Percentiles rank a stretch among this genome's conserved stretches.
phyloP scores from a whole-genome alignment of 116 monocot species.

The Papilionanthe hybrid region DNA sequence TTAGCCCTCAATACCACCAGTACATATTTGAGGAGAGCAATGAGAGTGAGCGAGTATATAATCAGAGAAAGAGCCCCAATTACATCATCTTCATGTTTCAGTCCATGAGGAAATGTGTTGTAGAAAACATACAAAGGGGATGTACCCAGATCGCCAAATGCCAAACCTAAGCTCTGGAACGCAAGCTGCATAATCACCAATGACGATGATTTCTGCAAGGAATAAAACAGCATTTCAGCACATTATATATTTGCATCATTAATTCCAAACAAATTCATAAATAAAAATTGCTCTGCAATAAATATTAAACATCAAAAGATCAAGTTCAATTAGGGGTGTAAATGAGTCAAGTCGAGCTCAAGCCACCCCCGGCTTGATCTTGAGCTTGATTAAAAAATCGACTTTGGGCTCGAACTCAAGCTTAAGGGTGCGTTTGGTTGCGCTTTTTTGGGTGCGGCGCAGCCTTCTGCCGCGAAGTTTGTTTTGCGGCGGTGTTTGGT shows the following conservation, averaged over 20 bases:
- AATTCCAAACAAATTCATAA: background rate
- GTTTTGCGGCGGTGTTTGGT: too few species aligned
- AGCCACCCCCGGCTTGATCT: too few species aligned
- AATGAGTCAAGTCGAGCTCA: too few species aligned
- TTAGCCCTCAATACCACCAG: slow-evolving; percentile 65
- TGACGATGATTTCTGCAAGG: slow-evolving; percentile 50
- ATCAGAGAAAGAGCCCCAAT: slow-evolving; percentile 79
- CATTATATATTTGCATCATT: background rate
- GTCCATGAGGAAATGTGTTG: slow-evolving; percentile 59
- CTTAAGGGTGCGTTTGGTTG: too few species aligned
- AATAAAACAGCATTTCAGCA: background rate
- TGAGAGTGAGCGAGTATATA: slow-evolving; percentile 63
- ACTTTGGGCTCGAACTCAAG: too few species aligned
- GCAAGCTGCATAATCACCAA: slow-evolving; percentile 47
- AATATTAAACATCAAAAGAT: too few species aligned
- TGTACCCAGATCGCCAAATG: slow-evolving; percentile 72
- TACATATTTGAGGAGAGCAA: slow-evolving; percentile 68
- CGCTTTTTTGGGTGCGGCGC: too few species aligned
- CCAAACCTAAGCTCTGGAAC: slow-evolving; percentile 70
- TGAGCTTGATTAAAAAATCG: too few species aligned
- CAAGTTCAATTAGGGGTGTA: too few species aligned
- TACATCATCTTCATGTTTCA: slow-evolving; percentile 48
- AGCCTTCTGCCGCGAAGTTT: too few species aligned
- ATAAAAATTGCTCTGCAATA: too few species aligned
- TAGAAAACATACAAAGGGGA: slow-evolving; percentile 74